Percentiles rank a stretch among this genome's conserved stretches.
Evolutionary conservation across 768 basidiomycete genomes (phyloP).

Genomic region (Phylloporus rhodoxanthus): DNA sequence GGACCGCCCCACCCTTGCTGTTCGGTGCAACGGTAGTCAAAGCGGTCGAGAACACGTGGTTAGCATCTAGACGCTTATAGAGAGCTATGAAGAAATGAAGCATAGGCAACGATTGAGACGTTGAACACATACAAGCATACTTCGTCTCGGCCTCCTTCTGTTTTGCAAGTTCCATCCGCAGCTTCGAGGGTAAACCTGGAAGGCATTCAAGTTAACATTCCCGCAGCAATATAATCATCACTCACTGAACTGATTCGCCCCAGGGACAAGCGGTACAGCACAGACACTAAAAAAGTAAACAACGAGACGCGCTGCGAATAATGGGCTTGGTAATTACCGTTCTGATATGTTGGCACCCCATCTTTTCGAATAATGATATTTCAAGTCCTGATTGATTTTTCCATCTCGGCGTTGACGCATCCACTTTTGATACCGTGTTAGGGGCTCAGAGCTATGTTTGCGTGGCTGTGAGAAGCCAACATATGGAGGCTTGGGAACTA

Average conservation of each 20-base stretch:
- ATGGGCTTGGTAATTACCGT: constrained; percentile 34
- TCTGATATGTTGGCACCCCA: constrained; percentile 43
- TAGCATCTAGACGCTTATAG: constrained; percentile 51
- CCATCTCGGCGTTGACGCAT: constrained; percentile 27
- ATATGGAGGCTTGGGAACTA: constrained; percentile 8
- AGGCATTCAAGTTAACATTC: neutral
- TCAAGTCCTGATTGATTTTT: constrained; percentile 30
- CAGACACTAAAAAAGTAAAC: constrained; percentile 35
- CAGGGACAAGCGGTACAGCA: constrained; percentile 47
- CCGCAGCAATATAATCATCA: neutral
- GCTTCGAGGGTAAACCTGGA: constrained; percentile 39
- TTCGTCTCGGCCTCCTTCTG: constrained; percentile 21
- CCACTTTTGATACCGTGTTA: constrained; percentile 39
- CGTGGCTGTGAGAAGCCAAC: constrained; percentile 46
- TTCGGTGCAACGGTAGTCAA: constrained; percentile 52
- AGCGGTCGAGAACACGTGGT: constrained; percentile 56
- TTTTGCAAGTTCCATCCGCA: constrained; percentile 36
- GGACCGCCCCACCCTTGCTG: constrained; percentile 39
- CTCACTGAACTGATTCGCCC: constrained; percentile 50
- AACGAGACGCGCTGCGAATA: neutral
- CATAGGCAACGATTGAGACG: neutral
- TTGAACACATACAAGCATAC: constrained; percentile 23
- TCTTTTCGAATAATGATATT: constrained; percentile 51
- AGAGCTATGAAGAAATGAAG: constrained; percentile 34
- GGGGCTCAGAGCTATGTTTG: constrained; percentile 40